phyloP scores from a whole-genome alignment of 306 rosid genomes.

The Sophora flavescens region DNA sequence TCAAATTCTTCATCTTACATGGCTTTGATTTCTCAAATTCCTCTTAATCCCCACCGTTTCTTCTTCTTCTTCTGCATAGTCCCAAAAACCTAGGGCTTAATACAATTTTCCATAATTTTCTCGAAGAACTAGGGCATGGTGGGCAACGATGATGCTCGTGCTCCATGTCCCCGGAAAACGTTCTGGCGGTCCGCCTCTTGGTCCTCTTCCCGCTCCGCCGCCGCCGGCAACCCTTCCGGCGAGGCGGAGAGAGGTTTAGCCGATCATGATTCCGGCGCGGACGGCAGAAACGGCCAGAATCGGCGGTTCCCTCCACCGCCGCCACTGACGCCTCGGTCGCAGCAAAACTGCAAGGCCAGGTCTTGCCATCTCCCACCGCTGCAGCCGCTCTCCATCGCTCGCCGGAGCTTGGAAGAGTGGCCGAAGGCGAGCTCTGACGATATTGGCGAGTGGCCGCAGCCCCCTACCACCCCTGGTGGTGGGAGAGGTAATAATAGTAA shows the following conservation, averaged over 20 bases:
- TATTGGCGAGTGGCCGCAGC: slow-evolving; percentile 97
- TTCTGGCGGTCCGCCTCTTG: slow-evolving; percentile 93
- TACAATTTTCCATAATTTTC: slow-evolving; percentile 12
- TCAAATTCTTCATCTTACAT: slow-evolving; percentile 54
- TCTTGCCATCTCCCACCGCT: slow-evolving; percentile 81
- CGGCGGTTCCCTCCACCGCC: slow-evolving; percentile 77
- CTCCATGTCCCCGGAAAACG: slow-evolving; percentile 70
- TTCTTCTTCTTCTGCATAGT: not conserved
- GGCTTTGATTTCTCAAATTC: slow-evolving; percentile 47
- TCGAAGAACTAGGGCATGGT: slow-evolving; percentile 65
- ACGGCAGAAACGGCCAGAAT: slow-evolving; percentile 49
- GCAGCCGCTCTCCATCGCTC: slow-evolving; percentile 93
- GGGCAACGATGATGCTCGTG: slow-evolving; percentile 80
- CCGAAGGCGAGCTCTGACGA: slow-evolving; percentile 95
- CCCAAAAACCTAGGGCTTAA: slow-evolving; percentile 38
- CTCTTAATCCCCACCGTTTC: slow-evolving; percentile 42
- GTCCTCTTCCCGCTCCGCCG: slow-evolving; percentile 80
- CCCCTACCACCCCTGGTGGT: slow-evolving; percentile 90
- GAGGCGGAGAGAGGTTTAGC: slow-evolving; percentile 51
- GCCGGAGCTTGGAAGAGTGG: slow-evolving; percentile 97
- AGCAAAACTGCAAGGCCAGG: slow-evolving; percentile 86
- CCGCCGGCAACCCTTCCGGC: slow-evolving; percentile 40
- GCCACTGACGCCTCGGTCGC: slow-evolving; percentile 92
- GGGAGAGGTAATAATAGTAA: slow-evolving; percentile 55
- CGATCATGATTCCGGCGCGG: slow-evolving; percentile 64